Percentiles rank a stretch among this genome's conserved stretches.
phyloP scores from a whole-genome alignment of 106 monocot species.

The Dioscorea dumetorum region DNA sequence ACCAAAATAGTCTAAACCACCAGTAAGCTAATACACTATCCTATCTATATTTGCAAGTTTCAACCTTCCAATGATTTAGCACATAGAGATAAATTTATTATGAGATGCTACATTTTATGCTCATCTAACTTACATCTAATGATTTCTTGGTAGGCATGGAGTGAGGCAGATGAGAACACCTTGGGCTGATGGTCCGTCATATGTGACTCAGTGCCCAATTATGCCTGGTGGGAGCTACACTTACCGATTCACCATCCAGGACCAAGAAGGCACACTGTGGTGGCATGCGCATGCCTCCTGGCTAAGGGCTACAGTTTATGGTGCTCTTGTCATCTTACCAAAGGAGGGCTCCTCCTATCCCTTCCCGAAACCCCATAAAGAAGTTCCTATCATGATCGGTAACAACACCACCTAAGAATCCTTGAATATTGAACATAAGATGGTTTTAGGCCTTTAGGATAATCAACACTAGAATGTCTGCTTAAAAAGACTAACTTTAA shows the following conservation, averaged over 20 bases:
- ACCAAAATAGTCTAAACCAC: too few species aligned
- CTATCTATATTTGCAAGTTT: too few species aligned
- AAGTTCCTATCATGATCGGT: slow-evolving; percentile 49
- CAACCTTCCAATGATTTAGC: too few species aligned
- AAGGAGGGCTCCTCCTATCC: slow-evolving; percentile 31
- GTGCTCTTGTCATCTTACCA: slow-evolving; percentile 49
- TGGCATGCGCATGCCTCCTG: slow-evolving; percentile 61
- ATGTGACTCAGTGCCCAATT: slow-evolving; percentile 61
- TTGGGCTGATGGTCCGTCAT: slow-evolving; percentile 62
- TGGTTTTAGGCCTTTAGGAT: too few species aligned
- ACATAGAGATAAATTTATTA: too few species aligned
- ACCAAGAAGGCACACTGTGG: slow-evolving; percentile 58
- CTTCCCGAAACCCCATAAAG: slow-evolving; percentile 36
- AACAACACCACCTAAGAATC: background rate
- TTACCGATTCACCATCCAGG: slow-evolving; percentile 41
- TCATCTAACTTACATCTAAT: background rate
- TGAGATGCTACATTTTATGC: background rate
- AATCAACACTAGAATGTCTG: too few species aligned
- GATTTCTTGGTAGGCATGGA: slow-evolving; percentile 36
- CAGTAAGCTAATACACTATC: too few species aligned
- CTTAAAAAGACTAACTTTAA: too few species aligned
- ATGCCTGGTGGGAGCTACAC: slow-evolving; percentile 50
- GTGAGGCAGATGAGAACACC: slow-evolving; percentile 37
- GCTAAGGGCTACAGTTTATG: slow-evolving; percentile 57
- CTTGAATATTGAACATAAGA: too few species aligned